A percentile compares a stretch with the other conserved stretches of the same genome.
These are phyloP conservation scores for Aspergillus ochraceus DNA, from an alignment of 2,329 filamentous ascomycete genomes.

Conservation along the genomic window DNA sequence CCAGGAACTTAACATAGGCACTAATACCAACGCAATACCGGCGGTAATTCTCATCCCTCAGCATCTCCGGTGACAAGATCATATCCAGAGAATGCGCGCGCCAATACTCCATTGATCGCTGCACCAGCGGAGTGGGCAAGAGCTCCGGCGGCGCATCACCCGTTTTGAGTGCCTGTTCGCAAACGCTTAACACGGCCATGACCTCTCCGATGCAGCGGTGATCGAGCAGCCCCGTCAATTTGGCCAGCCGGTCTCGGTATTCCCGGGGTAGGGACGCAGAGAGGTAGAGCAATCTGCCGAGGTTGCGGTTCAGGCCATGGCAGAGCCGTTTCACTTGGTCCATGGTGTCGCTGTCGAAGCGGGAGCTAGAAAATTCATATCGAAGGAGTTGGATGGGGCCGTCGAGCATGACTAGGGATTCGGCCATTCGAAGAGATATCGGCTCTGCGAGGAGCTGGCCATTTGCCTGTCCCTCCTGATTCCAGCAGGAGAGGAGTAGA, in stretches of 20 bases:
- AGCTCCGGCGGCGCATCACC: constrained; percentile 51
- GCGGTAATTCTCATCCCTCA: constrained; percentile 46
- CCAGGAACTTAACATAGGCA: constrained; percentile 47
- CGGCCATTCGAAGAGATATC: constrained; percentile 33
- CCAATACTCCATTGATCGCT: constrained; percentile 34
- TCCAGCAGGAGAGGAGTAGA: constrained; percentile 49
- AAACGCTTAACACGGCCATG: constrained; percentile 51
- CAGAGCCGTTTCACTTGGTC: constrained; percentile 33
- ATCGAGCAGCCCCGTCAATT: constrained; percentile 42
- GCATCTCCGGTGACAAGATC: constrained; percentile 32
- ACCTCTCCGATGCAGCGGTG: constrained; percentile 50
- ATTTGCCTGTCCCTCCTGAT: constrained; percentile 21
- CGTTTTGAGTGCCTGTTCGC: constrained; percentile 51
- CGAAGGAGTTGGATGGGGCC: constrained; percentile 35
- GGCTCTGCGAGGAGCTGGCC: constrained; percentile 29
- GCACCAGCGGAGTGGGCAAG: constrained; percentile 49
- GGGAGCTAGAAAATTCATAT: constrained; percentile 42
- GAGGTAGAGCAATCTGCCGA: constrained; percentile 38
- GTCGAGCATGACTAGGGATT: constrained; percentile 33
- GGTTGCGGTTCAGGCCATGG: constrained; percentile 32
- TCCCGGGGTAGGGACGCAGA: constrained; percentile 37
- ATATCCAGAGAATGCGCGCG: constrained; percentile 20
- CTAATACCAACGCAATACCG: constrained; percentile 50
- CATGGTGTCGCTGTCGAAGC: constrained; percentile 37
- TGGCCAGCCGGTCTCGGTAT: constrained; percentile 43